Conservation (phyloP, 352 stramenopile species). For the Phytophthora melonis region DNA sequence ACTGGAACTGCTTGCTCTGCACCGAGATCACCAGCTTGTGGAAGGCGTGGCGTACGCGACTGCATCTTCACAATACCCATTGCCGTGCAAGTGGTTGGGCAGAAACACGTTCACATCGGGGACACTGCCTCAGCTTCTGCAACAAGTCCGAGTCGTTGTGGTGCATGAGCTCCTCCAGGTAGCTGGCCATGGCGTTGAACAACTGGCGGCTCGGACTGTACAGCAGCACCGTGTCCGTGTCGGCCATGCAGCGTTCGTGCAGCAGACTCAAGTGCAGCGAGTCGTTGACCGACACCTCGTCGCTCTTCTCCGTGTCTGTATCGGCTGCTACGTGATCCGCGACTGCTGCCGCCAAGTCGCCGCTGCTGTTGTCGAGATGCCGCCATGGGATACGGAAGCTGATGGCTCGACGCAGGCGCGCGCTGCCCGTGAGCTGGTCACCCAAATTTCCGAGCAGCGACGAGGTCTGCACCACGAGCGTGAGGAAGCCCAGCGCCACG, state of each 20-base stretch:
- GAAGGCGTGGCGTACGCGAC: too few species aligned
- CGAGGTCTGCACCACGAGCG: slow-evolving; percentile 27
- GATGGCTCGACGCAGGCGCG: slow-evolving; percentile 18
- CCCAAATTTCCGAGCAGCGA: slow-evolving; percentile 24
- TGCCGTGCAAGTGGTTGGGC: too few species aligned
- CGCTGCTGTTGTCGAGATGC: slow-evolving; percentile 7
- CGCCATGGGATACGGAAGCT: slow-evolving; percentile 22
- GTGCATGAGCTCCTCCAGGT: too few species aligned
- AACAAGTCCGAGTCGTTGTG: too few species aligned
- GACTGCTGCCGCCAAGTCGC: background rate
- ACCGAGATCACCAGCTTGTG: too few species aligned
- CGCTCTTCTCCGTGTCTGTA: background rate
- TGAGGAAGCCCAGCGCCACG: slow-evolving; percentile 21
- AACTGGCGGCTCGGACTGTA: slow-evolving; percentile 20
- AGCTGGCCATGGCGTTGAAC: too few species aligned
- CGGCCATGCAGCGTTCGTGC: slow-evolving; percentile 42
- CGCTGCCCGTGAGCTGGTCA: slow-evolving; percentile 18
- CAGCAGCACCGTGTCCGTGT: slow-evolving; percentile 45
- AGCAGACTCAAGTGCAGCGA: slow-evolving; percentile 47
- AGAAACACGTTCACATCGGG: too few species aligned
- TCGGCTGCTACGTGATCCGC: background rate
- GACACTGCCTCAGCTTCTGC: too few species aligned
- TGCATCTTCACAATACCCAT: too few species aligned
- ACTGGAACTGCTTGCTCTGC: too few species aligned
- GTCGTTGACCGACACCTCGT: slow-evolving; percentile 33